These are phyloP conservation scores for Magnaporthiopsis incrustans DNA, from an alignment of 2,329 filamentous ascomycete species.

Conservation along the genomic window DNA sequence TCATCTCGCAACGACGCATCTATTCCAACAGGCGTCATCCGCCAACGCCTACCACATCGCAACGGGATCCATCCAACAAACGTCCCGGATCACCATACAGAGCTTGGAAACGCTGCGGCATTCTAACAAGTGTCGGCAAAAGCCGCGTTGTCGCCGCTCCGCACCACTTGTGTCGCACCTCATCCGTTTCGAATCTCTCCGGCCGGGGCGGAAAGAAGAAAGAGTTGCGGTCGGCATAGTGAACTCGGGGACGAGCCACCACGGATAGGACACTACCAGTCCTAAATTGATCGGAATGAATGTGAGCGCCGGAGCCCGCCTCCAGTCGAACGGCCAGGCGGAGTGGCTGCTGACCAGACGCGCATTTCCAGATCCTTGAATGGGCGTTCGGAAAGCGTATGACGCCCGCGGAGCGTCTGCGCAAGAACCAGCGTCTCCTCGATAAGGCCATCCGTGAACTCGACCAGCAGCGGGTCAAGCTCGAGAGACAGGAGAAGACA, in stretches of 20 bases:
- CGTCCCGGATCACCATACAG: not conserved
- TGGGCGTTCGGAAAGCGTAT: constrained; percentile 99
- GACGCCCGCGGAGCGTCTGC: constrained; percentile 85
- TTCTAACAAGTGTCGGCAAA: not conserved
- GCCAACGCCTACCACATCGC: not conserved
- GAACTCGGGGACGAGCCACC: not conserved
- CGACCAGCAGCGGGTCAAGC: constrained; percentile 87
- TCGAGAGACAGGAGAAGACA: constrained; percentile 99
- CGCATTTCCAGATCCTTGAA: constrained; percentile 70
- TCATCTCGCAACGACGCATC: not conserved
- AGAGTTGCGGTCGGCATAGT: not conserved
- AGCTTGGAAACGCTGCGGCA: not conserved
- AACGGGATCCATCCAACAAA: too few relatives aligned
- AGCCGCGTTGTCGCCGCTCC: not conserved
- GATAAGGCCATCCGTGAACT: constrained; percentile 97
- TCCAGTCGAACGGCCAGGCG: not conserved
- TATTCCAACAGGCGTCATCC: not conserved
- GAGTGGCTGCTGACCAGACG: not conserved
- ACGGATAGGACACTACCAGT: not conserved
- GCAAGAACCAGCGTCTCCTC: constrained; percentile 91
- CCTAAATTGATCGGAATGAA: not conserved
- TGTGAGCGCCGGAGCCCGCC: not conserved
- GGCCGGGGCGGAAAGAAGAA: too few relatives aligned
- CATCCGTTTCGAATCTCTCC: not conserved
- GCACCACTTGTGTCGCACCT: not conserved